These are phyloP conservation scores for Mycena floridula DNA, from an alignment of 768 basidiomycete species.

Conservation along the genomic window DNA sequence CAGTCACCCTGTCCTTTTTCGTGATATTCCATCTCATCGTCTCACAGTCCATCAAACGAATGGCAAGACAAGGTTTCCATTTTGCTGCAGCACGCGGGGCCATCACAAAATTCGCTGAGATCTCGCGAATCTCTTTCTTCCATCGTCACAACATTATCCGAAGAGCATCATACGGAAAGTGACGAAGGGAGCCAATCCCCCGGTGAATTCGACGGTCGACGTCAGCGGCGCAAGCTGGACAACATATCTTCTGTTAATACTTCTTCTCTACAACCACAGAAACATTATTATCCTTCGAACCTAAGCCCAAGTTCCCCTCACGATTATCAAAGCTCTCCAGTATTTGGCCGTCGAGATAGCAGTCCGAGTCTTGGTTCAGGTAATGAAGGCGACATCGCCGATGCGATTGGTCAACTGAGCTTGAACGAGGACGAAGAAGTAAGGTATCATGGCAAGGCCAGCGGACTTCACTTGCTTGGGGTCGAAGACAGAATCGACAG, in stretches of 20 bases:
- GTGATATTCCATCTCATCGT: background rate
- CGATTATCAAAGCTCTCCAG: background rate
- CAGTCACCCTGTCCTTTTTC: slow-evolving; percentile 15
- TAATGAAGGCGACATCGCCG: slow-evolving; percentile 43
- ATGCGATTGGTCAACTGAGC: slow-evolving; percentile 81
- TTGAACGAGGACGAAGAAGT: slow-evolving; percentile 85
- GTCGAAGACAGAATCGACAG: slow-evolving; percentile 53
- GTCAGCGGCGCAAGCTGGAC: no score
- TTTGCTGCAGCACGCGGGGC: background rate
- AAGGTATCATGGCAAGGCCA: slow-evolving; percentile 81
- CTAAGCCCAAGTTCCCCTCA: no score
- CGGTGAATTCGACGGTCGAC: no score
- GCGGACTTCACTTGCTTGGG: slow-evolving; percentile 71
- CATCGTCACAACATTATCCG: slow-evolving; percentile 2
- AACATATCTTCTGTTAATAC: no score
- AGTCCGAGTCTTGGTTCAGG: background rate
- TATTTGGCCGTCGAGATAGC: background rate
- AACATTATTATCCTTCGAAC: no score
- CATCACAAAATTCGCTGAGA: background rate
- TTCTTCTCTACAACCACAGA: no score
- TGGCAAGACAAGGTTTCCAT: slow-evolving; percentile 81
- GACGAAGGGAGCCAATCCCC: no score
- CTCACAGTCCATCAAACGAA: slow-evolving; percentile 65
- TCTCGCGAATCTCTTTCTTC: background rate
- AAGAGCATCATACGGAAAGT: no score